Percentiles rank a stretch among this genome's conserved stretches.
These are phyloP conservation scores for Chamaecyparis obtusa DNA, from an alignment of 75 land plant genomes.

Conservation along the genomic window DNA sequence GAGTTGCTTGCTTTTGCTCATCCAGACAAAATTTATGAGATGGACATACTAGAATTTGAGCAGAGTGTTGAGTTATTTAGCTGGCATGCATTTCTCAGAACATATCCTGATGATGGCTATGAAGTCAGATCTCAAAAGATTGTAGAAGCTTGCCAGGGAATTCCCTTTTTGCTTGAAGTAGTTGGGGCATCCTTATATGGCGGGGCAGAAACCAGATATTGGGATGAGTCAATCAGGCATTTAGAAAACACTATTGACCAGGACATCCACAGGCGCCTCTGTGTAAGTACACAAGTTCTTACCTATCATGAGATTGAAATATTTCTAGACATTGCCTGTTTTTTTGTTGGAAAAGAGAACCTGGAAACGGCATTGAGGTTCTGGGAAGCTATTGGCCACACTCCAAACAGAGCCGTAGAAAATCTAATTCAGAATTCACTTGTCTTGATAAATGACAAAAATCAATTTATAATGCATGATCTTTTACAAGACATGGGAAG, in stretches of 20 bases:
- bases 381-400: neutral
- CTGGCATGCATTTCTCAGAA: slow-evolving; percentile 5
- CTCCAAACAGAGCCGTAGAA: neutral
- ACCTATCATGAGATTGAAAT: neutral
- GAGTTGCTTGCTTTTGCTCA: neutral
- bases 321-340: neutral
- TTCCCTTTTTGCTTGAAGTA: neutral
- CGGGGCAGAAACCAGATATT: neutral
- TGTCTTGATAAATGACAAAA: neutral
- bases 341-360: neutral
- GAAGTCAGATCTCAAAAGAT: neutral
- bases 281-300: neutral
- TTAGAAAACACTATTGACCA: neutral
- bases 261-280: neutral
- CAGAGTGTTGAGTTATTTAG: neutral
- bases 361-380: neutral
- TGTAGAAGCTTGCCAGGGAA: neutral
- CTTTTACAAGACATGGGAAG: neutral
- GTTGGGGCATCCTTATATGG: neutral
- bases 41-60: neutral
- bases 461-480: neutral
- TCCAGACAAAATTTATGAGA: neutral
- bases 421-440: neutral
- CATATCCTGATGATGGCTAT: neutral
- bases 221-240: neutral